Base-by-base conservation (phyloP, 1,284 basidiomycete species). In the Moniliella sp. region DNA sequence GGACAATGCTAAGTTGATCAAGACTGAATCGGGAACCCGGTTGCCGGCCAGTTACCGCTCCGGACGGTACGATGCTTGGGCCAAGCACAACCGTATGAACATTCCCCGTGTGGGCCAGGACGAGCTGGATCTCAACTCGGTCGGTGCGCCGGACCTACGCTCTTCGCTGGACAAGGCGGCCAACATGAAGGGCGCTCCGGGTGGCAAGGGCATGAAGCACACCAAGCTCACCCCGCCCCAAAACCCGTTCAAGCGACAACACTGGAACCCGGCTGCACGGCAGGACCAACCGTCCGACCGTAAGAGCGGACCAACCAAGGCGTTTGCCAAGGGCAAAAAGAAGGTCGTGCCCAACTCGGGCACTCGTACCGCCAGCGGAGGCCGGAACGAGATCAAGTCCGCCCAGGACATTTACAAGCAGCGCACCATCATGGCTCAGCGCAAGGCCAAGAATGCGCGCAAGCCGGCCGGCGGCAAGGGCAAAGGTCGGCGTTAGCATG, bases 21-120 rank as follows among this genome's bases (percentile, higher is more conserved):
- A 73, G 43, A 84, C 83, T 1, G 91, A 99, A 62, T 83, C 76
- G 43, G 91, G 91, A 1, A 73, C 75, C 10, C 73, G 78, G 30
- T 67, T 99, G n/a, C 91, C 91, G 1, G 84, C 84, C 0, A 75
- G 75, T 4, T 99, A 84, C 65, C 76, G 80, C 35, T 81, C 76
- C 42, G 91, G 91, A 3, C 72, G 81, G 3, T 99, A 80, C 59
- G 81, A 91, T 33, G 82, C 88, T 55, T 99, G 91, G 91, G 80
- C 78, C 61, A 68, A 71, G 40, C 79, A 78, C 62, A 73, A 68
- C 35, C 72, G 71, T 18, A 62, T 73, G 5, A 68, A 66, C 41
- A 61, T 93, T 27, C 84, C 83, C 1, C 72, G 71, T 39, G 70
- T 80, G 7, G 84, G 84, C 10, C 83, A 93, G 57, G 66, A 64